phyloP scores from a whole-genome alignment of 257 asterid species.

The Rehmannia glutinosa region DNA sequence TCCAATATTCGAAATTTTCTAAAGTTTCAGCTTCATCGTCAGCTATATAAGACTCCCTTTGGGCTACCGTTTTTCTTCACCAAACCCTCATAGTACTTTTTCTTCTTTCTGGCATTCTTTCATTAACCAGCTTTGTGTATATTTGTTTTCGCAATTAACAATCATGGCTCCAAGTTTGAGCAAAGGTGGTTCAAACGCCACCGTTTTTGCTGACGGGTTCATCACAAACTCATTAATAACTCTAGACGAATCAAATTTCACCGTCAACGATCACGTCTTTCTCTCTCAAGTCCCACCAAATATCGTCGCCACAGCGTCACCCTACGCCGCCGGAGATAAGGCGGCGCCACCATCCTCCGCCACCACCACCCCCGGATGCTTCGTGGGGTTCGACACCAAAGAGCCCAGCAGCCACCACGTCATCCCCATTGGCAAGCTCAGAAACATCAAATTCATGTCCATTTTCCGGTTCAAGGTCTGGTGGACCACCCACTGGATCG shows the following conservation, averaged over 20 bases:
- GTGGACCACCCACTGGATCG: constrained; percentile 98
- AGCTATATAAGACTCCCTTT: constrained; percentile 17
- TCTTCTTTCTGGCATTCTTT: not conserved
- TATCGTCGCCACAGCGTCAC: constrained; percentile 57
- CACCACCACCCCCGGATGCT: too few species aligned
- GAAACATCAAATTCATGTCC: constrained; percentile 67
- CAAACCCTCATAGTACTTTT: not conserved
- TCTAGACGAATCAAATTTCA: constrained; percentile 53
- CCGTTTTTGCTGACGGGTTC: constrained; percentile 39
- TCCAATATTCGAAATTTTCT: constrained; percentile 14
- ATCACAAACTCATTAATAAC: constrained; percentile 42
- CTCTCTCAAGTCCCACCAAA: constrained; percentile 68
- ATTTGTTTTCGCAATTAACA: not conserved
- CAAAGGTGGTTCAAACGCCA: constrained; percentile 40
- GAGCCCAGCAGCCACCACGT: constrained; percentile 63
- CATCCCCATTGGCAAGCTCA: constrained; percentile 69
- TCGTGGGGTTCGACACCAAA: constrained; percentile 67
- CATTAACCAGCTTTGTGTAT: not conserved
- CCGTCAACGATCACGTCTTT: constrained; percentile 50
- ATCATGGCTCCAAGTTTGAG: constrained; percentile 66
- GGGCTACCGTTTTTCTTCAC: not conserved
- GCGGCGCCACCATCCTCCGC: constrained; percentile 7
- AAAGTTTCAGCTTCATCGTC: not conserved
- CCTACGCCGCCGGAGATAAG: too few species aligned
- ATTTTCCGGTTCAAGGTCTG: constrained; percentile 94